These are phyloP conservation scores for Alternaria incomplexa DNA, from an alignment of 2,329 filamentous ascomycete species.

Conservation along the genomic window DNA sequence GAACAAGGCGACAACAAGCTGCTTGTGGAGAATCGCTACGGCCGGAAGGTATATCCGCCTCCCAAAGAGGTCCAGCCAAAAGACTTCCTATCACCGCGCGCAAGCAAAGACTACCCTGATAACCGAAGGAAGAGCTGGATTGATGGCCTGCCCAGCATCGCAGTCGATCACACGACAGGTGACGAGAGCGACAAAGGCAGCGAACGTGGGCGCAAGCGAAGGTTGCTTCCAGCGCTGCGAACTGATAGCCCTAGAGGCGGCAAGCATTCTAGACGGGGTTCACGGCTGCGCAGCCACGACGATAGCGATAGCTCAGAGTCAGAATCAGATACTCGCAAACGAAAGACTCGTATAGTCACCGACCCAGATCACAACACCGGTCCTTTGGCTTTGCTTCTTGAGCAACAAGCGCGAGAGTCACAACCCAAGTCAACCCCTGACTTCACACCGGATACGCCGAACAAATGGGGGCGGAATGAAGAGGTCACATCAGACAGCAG, in stretches of 20 bases:
- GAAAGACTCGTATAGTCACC: slow-evolving; percentile 59
- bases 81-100: slow-evolving; percentile 37
- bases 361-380: slow-evolving; percentile 53
- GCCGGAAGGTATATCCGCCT: slow-evolving; percentile 69
- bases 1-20: slow-evolving; percentile 81
- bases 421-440: slow-evolving; percentile 46
- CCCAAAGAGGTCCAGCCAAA: slow-evolving; percentile 29
- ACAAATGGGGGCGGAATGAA: slow-evolving; percentile 46
- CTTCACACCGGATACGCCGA: slow-evolving; percentile 51
- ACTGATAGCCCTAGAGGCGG: slow-evolving; percentile 41
- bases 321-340: slow-evolving; percentile 57
- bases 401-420: slow-evolving; percentile 49
- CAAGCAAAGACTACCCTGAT: slow-evolving; percentile 43
- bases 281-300: slow-evolving; percentile 34
- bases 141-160: slow-evolving; percentile 33
- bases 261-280: slow-evolving; percentile 38
- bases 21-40: slow-evolving; percentile 79
- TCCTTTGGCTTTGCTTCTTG: slow-evolving; percentile 55
- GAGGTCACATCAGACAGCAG: slow-evolving; percentile 24
- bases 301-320: slow-evolving; percentile 44
- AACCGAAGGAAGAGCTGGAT: slow-evolving; percentile 44
- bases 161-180: slow-evolving; percentile 35
- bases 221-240: slow-evolving; percentile 39
- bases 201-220: slow-evolving; percentile 47
- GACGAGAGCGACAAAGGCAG: slow-evolving; percentile 48